Evolutionary conservation across 2,329 filamentous ascomycete genomes (phyloP).

Genomic region (Clarireedia paspali): DNA sequence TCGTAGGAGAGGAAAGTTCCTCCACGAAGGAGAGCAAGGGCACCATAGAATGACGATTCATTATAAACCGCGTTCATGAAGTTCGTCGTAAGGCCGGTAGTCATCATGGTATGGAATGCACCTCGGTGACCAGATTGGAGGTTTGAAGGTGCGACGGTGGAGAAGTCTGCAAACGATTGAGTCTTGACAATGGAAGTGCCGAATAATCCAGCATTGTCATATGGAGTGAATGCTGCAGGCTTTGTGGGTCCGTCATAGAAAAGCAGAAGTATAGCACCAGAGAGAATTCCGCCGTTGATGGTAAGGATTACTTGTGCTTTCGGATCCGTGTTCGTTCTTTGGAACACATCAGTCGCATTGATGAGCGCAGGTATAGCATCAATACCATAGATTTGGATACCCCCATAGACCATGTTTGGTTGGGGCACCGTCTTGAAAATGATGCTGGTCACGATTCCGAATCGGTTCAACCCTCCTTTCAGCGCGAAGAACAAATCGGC

Average conservation of each 20-base stretch:
- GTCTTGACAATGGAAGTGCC: neutral
- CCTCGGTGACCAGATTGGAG: constrained; percentile 20
- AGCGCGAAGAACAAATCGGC: constrained; percentile 30
- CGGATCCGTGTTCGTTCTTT: constrained; percentile 21
- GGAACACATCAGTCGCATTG: constrained; percentile 24
- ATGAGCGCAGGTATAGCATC: constrained; percentile 17
- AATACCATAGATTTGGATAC: constrained; percentile 26
- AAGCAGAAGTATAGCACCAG: constrained; percentile 15
- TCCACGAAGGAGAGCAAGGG: constrained; percentile 11
- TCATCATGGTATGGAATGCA: constrained; percentile 26
- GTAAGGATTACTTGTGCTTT: constrained; percentile 27
- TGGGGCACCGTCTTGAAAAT: constrained; percentile 30
- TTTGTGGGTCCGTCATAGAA: constrained; percentile 28
- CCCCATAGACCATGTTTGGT: constrained; percentile 18
- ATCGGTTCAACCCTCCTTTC: constrained; percentile 18
- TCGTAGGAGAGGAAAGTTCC: constrained; percentile 23
- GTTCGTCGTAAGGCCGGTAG: constrained; percentile 17
- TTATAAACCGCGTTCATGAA: constrained; percentile 23
- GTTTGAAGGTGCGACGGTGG: constrained; percentile 15
- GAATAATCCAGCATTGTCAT: constrained; percentile 10
- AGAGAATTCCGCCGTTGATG: constrained; percentile 13
- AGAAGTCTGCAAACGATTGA: constrained; percentile 10
- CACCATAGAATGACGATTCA: constrained; percentile 15
- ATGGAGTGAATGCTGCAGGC: constrained; percentile 20
- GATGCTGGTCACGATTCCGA: constrained; percentile 28